phyloP scores from a whole-genome alignment of 1,284 basidiomycete species.

The Sporisorium exsertum region DNA sequence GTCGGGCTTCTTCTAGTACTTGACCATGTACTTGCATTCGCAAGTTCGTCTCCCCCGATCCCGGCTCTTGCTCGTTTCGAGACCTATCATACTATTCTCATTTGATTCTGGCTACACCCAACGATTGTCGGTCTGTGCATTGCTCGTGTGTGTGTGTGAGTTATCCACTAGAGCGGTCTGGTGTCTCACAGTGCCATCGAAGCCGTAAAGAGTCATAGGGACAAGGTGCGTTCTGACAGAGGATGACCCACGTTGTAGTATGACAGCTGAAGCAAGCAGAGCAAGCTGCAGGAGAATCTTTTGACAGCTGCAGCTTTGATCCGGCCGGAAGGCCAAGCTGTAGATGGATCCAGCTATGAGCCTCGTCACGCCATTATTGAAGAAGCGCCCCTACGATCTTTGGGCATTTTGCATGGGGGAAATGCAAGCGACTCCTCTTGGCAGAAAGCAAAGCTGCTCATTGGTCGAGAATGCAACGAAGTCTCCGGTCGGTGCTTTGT shows the following conservation, averaged over 20 bases:
- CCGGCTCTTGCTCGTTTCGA: neutral
- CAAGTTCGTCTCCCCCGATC: too few species aligned
- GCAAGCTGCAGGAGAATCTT: neutral
- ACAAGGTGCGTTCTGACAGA: too few species aligned
- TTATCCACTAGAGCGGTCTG: too few species aligned
- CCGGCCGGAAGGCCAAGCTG: conserved; percentile 2
- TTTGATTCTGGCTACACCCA: neutral
- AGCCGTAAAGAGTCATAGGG: too few species aligned
- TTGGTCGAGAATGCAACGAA: neutral
- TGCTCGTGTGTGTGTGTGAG: neutral
- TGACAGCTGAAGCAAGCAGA: too few species aligned
- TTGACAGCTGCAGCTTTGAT: conserved; percentile 2
- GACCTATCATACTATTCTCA: neutral
- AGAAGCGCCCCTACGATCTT: too few species aligned
- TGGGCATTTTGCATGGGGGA: too few species aligned
- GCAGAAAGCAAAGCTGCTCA: neutral
- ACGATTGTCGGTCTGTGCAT: neutral
- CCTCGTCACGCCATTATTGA: neutral
- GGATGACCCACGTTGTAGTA: too few species aligned
- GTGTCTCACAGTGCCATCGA: too few species aligned
- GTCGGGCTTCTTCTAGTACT: neutral
- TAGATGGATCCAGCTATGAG: neutral
- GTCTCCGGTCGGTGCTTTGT: conserved; percentile 10
- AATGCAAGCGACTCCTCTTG: too few species aligned
- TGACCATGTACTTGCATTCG: neutral